Evolutionary conservation across 371 early-diverging fungal species (phyloP).

Genomic region (Circinella umbellata): DNA sequence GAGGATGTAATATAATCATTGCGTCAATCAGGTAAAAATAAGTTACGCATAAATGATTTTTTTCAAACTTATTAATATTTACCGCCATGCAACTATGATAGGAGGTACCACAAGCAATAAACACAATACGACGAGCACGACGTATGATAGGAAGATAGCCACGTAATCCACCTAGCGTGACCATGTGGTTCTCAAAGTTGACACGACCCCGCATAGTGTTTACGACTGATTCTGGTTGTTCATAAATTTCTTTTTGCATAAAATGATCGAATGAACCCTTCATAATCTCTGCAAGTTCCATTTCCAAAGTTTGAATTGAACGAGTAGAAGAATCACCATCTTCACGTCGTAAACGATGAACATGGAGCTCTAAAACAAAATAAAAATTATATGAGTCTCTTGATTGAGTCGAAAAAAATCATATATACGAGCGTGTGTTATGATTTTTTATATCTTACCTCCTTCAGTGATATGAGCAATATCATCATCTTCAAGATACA

Average conservation of each 20-base stretch:
- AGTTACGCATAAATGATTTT: neutral
- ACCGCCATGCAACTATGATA: slow-evolving; percentile 94
- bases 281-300: slow-evolving; percentile 97
- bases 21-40: neutral
- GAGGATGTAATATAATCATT: neutral
- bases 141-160: slow-evolving; percentile 90
- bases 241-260: slow-evolving; percentile 99
- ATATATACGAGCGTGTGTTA: too few species aligned
- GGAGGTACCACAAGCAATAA: slow-evolving; percentile 97
- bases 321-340: slow-evolving; percentile 85
- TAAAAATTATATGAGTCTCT: neutral
- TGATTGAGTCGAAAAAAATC: too few species aligned
- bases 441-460: slow-evolving; percentile 35
- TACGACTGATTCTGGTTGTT: slow-evolving; percentile 98
- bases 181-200: slow-evolving; percentile 88
- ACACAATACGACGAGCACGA: slow-evolving; percentile 93
- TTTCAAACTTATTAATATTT: slow-evolving; percentile 25
- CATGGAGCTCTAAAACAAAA: slow-evolving; percentile 76
- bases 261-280: slow-evolving; percentile 96
- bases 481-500: slow-evolving; percentile 98
- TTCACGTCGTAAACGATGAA: slow-evolving; percentile 93
- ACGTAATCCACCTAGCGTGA: slow-evolving; percentile 90
- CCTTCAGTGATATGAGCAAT: slow-evolving; percentile 93
- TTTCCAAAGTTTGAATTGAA: slow-evolving; percentile 95
- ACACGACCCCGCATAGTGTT: slow-evolving; percentile 99